Evolutionary conservation across 805 yeast species (phyloP), one percentile per base, ranked within the genome.

Genomic region (Barnettozyma wickerhamii): DNA sequence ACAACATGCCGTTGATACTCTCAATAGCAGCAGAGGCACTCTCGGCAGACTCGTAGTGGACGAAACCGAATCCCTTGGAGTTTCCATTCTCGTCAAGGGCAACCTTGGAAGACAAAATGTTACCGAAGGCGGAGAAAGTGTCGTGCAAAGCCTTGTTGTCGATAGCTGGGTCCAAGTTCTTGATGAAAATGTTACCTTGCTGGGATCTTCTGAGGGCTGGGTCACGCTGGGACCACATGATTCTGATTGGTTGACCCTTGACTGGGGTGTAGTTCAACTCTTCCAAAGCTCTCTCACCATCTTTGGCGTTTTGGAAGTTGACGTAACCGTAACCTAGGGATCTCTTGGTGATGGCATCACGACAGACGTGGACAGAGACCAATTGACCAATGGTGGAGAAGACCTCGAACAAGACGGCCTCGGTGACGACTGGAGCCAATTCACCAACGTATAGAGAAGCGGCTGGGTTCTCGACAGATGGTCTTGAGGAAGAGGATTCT

Each of bases 171-270:
- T 91, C 96, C 71, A 93, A 81, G 80, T 93, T 93, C 82, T 93
- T 93, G 75, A 93, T 91, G 80, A 84, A 93, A 54, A 93, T 82
- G 79, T 93, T 93, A 62, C 96, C 97, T 51, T 87, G 84, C 67
- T 97, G 97, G 63, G 82, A 82, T 77, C 83, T 87, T 78, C 99
- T 86, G 60, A 81, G 68, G 48, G 96, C 77, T 52, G 99, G 98
- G 67, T 93, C 98, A 73, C 98, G 88, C 76, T 93, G 98, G 55
- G 97, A 89, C 97, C 98, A 89, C 98, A 93, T 93, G 74, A 93
- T 91, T 71, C 99, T 88, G 74, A 97, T 89, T 60, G 96, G 89
- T 62, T 84, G 87, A 62, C 96, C 97, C 69, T 90, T 90, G 72
- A 93, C 81, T 60, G 80, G 80, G 45, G 89, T 71, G 76, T 93